Evolutionary conservation across 371 early-diverging fungal species (phyloP), one percentile per base, ranked within the genome.

Genomic region (Mycotypha africana): DNA sequence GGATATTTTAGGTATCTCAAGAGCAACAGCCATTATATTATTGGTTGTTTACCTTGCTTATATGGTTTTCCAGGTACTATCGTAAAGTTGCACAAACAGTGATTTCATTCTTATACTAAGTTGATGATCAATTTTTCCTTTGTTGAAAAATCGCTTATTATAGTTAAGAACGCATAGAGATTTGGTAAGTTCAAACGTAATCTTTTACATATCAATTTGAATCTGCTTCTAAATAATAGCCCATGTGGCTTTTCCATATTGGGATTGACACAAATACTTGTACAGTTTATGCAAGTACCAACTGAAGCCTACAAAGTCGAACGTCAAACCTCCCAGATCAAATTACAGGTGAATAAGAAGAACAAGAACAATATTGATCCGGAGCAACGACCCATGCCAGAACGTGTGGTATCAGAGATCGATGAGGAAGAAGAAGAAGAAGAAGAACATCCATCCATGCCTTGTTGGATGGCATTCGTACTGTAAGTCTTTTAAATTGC

Each of bases 41-140:
- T 62, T 93, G 25, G 37, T 84, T 42, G 69, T 89, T 42, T 93
- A 93, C 47, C 59, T 76, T 30, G 62, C 75, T 20, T 92, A 77
- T 51, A 56, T 93, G 24, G 58, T 78, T 33, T 93, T 89, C 71
- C 91, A 90, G 58, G 70, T 62, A 65, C 41, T 11, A 26, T 16
- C n/a, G n/a, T n/a, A n/a, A n/a, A n/a, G n/a, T n/a, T n/a, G n/a
- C n/a, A 20, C 24, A 36, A n/a, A n/a, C n/a, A n/a, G n/a, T n/a
- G n/a, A n/a, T n/a, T n/a, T n/a, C n/a, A n/a, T n/a, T n/a, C n/a
- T n/a, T n/a, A n/a, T n/a, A n/a, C n/a, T n/a, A n/a, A n/a, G n/a
- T n/a, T n/a, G n/a, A n/a, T n/a, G n/a, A n/a, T n/a, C n/a, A n/a
- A n/a, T n/a, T n/a, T n/a, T n/a, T n/a, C n/a, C n/a, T n/a, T n/a